Conservation (phyloP, 1,284 basidiomycete genomes). For the Xerocomus amazonicus region DNA sequence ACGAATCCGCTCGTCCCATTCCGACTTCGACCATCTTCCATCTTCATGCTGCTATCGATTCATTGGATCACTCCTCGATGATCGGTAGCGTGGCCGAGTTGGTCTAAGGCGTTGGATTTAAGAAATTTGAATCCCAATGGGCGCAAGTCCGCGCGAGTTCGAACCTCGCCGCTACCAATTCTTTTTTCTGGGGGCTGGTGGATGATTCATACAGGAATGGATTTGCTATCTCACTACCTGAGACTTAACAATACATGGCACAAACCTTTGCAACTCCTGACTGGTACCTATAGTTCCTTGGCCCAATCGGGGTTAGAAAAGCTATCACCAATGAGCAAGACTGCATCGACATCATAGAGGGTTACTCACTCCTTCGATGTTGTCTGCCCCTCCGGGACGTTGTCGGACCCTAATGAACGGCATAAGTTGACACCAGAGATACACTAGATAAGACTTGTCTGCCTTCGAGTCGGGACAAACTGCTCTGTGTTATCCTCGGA, state of each 20-base stretch:
- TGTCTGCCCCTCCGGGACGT: conserved; percentile 61
- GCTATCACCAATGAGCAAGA: conserved; percentile 17
- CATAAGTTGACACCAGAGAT: neutral
- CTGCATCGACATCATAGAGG: neutral
- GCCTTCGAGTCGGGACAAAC: conserved; percentile 69
- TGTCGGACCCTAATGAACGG: conserved; percentile 46
- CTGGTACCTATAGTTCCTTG: neutral
- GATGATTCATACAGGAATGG: neutral
- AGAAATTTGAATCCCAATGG: conserved; percentile 70
- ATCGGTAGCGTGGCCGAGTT: conserved; percentile 73
- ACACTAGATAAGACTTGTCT: conserved; percentile 7
- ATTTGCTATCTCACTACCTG: neutral
- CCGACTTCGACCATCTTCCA: too few relatives aligned
- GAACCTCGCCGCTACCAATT: conserved; percentile 75
- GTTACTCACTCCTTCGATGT: conserved; percentile 49
- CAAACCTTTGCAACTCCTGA: neutral
- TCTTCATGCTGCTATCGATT: neutral
- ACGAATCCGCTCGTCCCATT: too few relatives aligned
- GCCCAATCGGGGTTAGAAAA: conserved; percentile 18
- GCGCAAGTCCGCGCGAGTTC: conserved; percentile 75
- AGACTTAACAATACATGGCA: neutral
- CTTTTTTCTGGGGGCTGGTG: neutral
- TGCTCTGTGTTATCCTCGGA: conserved; percentile 39
- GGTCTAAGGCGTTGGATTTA: conserved; percentile 85
- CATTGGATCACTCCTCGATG: conserved; percentile 1